These are phyloP conservation scores for Penicillium nucicola DNA, from an alignment of 495 filamentous ascomycete species.

Conservation along the genomic window DNA sequence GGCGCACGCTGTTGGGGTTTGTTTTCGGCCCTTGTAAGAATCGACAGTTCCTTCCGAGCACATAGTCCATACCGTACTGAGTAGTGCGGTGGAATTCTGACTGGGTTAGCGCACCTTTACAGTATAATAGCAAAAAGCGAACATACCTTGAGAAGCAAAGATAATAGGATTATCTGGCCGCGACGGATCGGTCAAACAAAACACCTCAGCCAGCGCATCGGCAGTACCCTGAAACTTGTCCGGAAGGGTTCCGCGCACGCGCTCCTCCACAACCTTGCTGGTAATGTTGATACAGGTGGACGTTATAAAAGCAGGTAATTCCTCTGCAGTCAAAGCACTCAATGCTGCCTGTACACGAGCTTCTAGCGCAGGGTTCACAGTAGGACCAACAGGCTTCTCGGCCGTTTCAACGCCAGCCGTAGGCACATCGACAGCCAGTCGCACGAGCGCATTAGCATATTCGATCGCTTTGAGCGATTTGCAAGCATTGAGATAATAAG, in stretches of 20 bases:
- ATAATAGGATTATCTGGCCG: conserved; percentile 72
- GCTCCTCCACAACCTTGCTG: conserved; percentile 32
- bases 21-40: conserved; percentile 60
- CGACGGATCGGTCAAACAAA: conserved; percentile 73
- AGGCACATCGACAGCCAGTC: conserved; percentile 25
- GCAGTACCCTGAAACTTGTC: conserved; percentile 50
- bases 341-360: conserved; percentile 58
- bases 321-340: conserved; percentile 56
- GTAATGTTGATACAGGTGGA: conserved; percentile 31
- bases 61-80: conserved; percentile 57
- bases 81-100: conserved; percentile 58
- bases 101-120: neutral
- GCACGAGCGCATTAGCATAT: conserved; percentile 65
- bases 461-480: conserved; percentile 69
- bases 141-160: conserved; percentile 69
- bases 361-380: conserved; percentile 52
- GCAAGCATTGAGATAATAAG: conserved; percentile 60
- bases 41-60: conserved; percentile 58
- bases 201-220: conserved; percentile 70
- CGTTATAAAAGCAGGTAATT: conserved; percentile 69
- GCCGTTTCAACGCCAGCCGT: conserved; percentile 44
- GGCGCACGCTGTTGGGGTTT: conserved; percentile 44
- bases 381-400: conserved; percentile 40
- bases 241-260: conserved; percentile 30
- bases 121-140: neutral